Conservation (phyloP, 1,284 basidiomycete genomes). For the Xerocomus cyaneibrunnescens region DNA sequence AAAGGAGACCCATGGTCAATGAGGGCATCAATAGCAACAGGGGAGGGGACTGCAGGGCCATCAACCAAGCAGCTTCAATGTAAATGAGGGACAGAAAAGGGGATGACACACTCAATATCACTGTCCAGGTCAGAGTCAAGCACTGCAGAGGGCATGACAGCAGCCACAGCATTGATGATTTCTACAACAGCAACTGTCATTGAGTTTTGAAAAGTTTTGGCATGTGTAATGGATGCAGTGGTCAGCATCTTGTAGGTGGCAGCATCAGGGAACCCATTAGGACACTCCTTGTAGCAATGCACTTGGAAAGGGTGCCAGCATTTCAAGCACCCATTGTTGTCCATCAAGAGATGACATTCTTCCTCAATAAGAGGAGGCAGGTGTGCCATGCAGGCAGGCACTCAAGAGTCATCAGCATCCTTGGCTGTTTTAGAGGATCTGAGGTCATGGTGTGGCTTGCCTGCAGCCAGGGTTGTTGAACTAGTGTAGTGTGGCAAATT, state of each 20-base stretch:
- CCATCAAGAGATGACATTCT: neutral
- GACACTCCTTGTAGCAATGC: neutral
- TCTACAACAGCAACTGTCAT: too few relatives aligned
- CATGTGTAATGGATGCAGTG: neutral
- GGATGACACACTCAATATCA: neutral
- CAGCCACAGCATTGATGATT: too few relatives aligned
- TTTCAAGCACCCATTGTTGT: neutral
- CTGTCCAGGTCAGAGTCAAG: neutral
- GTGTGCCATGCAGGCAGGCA: too few relatives aligned
- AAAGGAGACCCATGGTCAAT: conserved; percentile 2
- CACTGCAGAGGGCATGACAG: neutral
- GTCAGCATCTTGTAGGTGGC: neutral
- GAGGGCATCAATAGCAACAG: neutral
- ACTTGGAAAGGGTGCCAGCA: neutral
- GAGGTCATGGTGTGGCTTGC: too few relatives aligned
- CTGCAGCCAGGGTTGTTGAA: too few relatives aligned
- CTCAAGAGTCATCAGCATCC: too few relatives aligned
- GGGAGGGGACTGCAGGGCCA: neutral
- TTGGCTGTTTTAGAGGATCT: too few relatives aligned
- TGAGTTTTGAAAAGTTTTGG: too few relatives aligned
- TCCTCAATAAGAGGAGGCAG: neutral
- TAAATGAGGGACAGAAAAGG: neutral
- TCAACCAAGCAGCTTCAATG: neutral
- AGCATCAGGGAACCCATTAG: neutral
- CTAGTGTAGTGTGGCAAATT: too few relatives aligned